A percentile compares a stretch with the other conserved stretches of the same genome.
phyloP scores from a whole-genome alignment of 2,329 filamentous ascomycete genomes.

The Epichloe typhina region DNA sequence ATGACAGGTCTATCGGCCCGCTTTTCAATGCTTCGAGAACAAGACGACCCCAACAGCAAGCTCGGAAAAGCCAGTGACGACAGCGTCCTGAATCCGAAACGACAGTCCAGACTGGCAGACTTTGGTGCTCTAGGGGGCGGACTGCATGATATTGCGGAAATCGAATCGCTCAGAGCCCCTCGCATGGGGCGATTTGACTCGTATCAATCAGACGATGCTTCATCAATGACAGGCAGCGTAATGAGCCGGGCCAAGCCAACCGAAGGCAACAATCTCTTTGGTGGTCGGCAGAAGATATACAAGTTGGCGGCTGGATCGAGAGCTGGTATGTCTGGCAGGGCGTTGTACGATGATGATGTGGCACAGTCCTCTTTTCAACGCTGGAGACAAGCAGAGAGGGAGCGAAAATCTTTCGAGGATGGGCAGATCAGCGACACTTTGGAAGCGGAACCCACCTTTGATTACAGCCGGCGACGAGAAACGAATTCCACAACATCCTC shows the following conservation, averaged over 20 bases:
- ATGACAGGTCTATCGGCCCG: constrained; percentile 91
- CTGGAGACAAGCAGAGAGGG: constrained; percentile 49
- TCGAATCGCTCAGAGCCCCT: constrained; percentile 61
- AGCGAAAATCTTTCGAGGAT: constrained; percentile 33
- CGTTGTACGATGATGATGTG: constrained; percentile 79
- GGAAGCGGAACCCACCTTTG: constrained; percentile 37
- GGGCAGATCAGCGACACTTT: constrained; percentile 21
- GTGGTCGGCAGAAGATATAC: constrained; percentile 90
- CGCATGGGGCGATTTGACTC: constrained; percentile 50
- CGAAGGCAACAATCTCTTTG: constrained; percentile 88
- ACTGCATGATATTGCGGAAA: constrained; percentile 79
- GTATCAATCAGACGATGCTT: constrained; percentile 58
- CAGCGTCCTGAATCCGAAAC: constrained; percentile 74
- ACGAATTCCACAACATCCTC: constrained; percentile 78
- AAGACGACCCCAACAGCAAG: constrained; percentile 80
- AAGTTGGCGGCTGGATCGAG: constrained; percentile 52
- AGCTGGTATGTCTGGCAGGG: constrained; percentile 49
- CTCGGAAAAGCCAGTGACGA: constrained; percentile 92
- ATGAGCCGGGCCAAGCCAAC: constrained; percentile 72
- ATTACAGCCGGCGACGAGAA: constrained; percentile 64
- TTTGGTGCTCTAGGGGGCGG: constrained; percentile 43
- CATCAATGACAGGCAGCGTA: constrained; percentile 52
- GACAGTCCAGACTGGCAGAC: constrained; percentile 64
- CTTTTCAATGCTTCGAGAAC: constrained; percentile 93
- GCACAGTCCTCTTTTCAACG: constrained; percentile 72